Base-by-base conservation (phyloP, 352 stramenopile genomes). In the Poterioochromonas sp. region DNA sequence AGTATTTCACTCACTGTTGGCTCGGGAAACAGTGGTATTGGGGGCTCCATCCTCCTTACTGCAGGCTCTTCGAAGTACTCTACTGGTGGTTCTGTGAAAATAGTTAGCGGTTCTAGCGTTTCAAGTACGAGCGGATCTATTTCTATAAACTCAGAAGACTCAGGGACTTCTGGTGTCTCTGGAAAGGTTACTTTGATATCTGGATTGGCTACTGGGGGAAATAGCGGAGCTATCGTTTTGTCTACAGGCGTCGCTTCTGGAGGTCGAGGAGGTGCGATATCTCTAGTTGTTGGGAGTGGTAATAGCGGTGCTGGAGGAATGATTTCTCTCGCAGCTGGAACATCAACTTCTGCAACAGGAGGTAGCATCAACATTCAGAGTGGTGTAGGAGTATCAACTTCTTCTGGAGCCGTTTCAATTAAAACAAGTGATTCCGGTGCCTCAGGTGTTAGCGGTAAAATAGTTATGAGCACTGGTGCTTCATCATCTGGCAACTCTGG, bases 1-100 rank as follows among this genome's bases (percentile, higher is more conserved):
- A 82, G 79, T 63, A 83, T 89, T 73, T 47, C 71, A 20, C 39
- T 88, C 37, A 80, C 78, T 49, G 85, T 88, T 18, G 85, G 85
- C 29, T 73, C 80, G 54, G 90, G 90, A 5, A 44, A 51, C 22
- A 34, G 0, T 58, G 65, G 65, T 44, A 41, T 69, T 43, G 69
- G 69, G 11, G 73, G 35, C 53, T 20, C 58, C 39, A 47, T 65
- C 49, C 22, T 32, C 22, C 29, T 41, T 41, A 39, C 26, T 29
- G 39, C 15, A 47, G 47, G 40, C 49, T 43, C 1, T 15, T 43
- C n/a, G n/a, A 40, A 43, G 15, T 53, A 47, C 26, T 47, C 40
- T 20, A 77, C 58, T 26, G 74, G 76, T 60, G 79, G 76, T 39
- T 29, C 5, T 60, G 60, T 76, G 34, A 35, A 43, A 11, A 68